Conservation (phyloP, 345 rosid species). For the Eucalyptus regnans region DNA sequence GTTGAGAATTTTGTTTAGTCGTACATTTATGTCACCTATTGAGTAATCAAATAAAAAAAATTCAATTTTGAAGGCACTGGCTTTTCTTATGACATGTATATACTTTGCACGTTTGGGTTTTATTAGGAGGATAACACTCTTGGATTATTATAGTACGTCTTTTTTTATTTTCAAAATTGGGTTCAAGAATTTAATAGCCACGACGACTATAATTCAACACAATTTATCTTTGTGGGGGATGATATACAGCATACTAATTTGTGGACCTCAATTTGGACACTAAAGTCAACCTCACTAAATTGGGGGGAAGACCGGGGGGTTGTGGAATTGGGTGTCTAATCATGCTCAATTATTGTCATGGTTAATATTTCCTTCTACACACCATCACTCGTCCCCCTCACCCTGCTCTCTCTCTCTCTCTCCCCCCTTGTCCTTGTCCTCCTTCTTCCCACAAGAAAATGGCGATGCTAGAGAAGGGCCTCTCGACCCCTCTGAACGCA, state of each 20-base stretch:
- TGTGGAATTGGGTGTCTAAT: neutral
- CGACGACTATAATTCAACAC: too few relatives aligned
- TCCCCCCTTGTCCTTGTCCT: neutral
- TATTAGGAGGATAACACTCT: neutral
- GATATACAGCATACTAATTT: too few relatives aligned
- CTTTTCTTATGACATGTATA: too few relatives aligned
- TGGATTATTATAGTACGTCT: too few relatives aligned
- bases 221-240: too few relatives aligned
- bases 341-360: neutral
- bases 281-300: too few relatives aligned
- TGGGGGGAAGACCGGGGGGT: too few relatives aligned
- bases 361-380: neutral
- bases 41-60: neutral
- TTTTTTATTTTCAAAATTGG: neutral
- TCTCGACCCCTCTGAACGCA: slow-evolving; percentile 47
- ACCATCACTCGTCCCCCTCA: neutral
- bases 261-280: too few relatives aligned
- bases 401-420: neutral
- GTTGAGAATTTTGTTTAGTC: too few relatives aligned
- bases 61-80: too few relatives aligned
- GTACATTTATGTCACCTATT: neutral
- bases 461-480: slow-evolving; percentile 23
- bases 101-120: neutral
- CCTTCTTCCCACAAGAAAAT: neutral
- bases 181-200: neutral